Evolutionary conservation across 305 asterid species (phyloP).

Genomic region (Salvia sclarea): DNA sequence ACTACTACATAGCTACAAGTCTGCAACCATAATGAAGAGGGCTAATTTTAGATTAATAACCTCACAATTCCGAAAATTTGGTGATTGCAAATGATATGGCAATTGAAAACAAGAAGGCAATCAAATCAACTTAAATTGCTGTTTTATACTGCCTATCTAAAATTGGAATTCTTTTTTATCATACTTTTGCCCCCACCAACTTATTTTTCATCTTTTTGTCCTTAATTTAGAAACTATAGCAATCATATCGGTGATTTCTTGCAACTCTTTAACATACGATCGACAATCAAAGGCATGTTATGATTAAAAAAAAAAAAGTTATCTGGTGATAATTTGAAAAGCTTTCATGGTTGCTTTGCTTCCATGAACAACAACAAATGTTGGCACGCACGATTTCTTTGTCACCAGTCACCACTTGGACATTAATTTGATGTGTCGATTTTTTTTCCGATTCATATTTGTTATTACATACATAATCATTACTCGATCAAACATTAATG

Average conservation of each 20-base stretch:
- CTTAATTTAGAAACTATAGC: neutral
- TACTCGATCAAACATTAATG: too few species aligned
- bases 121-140: neutral
- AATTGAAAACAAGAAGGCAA: neutral
- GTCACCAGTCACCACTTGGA: slow-evolving; percentile 28
- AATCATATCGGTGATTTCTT: neutral
- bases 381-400: slow-evolving; percentile 5
- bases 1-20: too few species aligned
- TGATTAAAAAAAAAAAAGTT: too few species aligned
- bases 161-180: neutral
- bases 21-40: too few species aligned
- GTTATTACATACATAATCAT: too few species aligned
- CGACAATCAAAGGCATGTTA: neutral
- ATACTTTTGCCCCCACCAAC: neutral
- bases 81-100: neutral
- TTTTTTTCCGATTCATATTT: too few species aligned
- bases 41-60: too few species aligned
- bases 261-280: neutral
- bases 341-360: neutral
- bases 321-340: slow-evolving; percentile 6
- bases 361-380: slow-evolving; percentile 19
- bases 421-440: slow-evolving; percentile 15
- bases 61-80: neutral
- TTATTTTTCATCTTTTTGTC: neutral
- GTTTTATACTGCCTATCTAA: neutral